Evolutionary conservation across 2,329 filamentous ascomycete species (phyloP).

Genomic region (Verticillium zaregamsianum): DNA sequence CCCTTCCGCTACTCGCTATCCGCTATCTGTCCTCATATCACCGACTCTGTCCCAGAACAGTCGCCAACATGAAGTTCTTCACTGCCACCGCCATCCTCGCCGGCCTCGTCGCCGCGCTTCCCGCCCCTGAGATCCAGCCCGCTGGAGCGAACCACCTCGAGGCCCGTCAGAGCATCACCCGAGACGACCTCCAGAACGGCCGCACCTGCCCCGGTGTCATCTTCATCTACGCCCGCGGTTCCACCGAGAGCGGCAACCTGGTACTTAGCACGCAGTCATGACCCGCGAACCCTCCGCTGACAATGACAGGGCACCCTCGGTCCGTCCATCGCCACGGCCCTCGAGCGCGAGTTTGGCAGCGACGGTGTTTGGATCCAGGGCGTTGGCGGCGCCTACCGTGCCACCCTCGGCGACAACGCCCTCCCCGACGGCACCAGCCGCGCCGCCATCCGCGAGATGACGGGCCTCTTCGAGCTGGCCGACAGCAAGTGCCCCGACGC

Average conservation of each 20-base stretch:
- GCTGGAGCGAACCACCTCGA: neutral
- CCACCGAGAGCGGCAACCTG: conserved; percentile 33
- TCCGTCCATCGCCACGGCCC: conserved; percentile 18
- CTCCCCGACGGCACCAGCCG: conserved; percentile 23
- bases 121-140: neutral
- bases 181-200: conserved; percentile 2
- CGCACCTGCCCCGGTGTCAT: conserved; percentile 19
- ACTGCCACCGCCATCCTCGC: neutral
- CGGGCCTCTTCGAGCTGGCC: conserved; percentile 26
- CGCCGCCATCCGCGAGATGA: conserved; percentile 24
- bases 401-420: conserved; percentile 25
- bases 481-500: conserved; percentile 29
- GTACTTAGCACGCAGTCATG: conserved; percentile 13
- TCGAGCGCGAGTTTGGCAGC: conserved; percentile 19
- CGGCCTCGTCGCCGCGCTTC: neutral
- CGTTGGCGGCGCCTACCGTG: conserved; percentile 32
- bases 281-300: neutral
- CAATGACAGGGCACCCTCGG: conserved; percentile 15
- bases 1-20: neutral
- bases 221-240: conserved; percentile 34
- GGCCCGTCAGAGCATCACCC: conserved; percentile 1
- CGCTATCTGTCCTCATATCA: neutral
- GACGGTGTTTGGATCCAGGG: conserved; percentile 35
- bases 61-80: conserved; percentile 2
- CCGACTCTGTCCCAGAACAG: neutral